Conservation (phyloP, 108 stramenopile genomes). For the Mayamaea pseudoterrestris region DNA sequence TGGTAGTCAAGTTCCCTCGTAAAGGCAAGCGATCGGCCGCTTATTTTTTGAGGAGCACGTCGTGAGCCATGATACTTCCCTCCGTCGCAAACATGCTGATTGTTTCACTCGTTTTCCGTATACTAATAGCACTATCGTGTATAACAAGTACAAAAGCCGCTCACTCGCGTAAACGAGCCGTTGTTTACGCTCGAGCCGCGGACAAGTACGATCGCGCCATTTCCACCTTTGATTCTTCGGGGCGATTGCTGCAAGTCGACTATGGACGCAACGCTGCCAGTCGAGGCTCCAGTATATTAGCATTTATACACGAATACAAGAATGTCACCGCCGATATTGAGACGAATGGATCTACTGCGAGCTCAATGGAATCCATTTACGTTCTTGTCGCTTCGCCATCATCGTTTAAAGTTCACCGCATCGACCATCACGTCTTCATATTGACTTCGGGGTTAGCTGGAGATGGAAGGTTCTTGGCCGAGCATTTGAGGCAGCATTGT, state of each 20-base stretch:
- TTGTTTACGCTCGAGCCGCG: neutral
- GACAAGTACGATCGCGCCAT: slow-evolving; percentile 53
- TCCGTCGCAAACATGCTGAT: too few relatives aligned
- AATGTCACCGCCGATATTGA: too few relatives aligned
- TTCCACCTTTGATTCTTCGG: slow-evolving; percentile 50
- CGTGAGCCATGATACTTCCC: too few relatives aligned
- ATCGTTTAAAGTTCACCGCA: slow-evolving; percentile 18
- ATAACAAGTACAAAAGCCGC: too few relatives aligned
- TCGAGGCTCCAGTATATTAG: slow-evolving; percentile 19
- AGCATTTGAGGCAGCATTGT: slow-evolving; percentile 27
- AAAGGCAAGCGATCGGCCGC: too few relatives aligned
- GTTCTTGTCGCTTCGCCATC: neutral
- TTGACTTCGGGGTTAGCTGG: slow-evolving; percentile 64
- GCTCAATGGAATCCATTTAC: neutral
- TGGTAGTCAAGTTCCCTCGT: too few relatives aligned
- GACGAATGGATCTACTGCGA: too few relatives aligned
- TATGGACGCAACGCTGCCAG: slow-evolving; percentile 54
- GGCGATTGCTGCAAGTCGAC: slow-evolving; percentile 58
- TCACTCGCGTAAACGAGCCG: slow-evolving; percentile 32
- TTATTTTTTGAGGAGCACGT: too few relatives aligned
- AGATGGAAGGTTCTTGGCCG: slow-evolving; percentile 48
- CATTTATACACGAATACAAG: too few relatives aligned
- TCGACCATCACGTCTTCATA: slow-evolving; percentile 25
- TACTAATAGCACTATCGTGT: too few relatives aligned
- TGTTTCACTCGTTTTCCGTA: too few relatives aligned